Evolutionary conservation across 805 yeast genomes (phyloP), one percentile per base, ranked within the genome.

Genomic region (Hanseniaspora meyeri): DNA sequence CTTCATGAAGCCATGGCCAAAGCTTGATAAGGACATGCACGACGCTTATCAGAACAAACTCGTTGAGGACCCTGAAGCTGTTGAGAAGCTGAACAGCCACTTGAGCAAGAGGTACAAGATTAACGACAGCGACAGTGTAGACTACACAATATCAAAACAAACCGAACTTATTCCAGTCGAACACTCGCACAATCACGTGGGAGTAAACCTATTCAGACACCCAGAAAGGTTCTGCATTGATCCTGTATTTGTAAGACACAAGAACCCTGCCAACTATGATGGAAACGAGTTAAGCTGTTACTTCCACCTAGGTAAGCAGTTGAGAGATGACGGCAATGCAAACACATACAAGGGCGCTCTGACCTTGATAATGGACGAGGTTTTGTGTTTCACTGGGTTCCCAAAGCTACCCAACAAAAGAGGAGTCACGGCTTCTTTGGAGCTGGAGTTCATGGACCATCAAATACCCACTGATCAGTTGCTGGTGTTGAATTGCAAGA

Each of bases 371-470:
- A 61, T 91, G 54, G 97, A 91, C 68, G 97, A 90, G 66, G 83
- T 85, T 0, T 70, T 91, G 32, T 87, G 96, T 63, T 75, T 81
- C 46, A 85, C 95, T 64, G 97, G 96, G 16, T 91, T 89, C 66
- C 81, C 87, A 3, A 71, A 77, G 31, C 72, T 91, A 12, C 97
- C 97, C 0, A 80, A 82, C 57, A 77, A 81, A 57, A 75, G 84
- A 51, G 98, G 97, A 14, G 96, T 93, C 27, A 91, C 98, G 0
- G 98, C 96, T 0, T 77, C 75, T 51, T 72, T 91, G 45, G 69
- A 77, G 2, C 73, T 91, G 9, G 74, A 84, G 53, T 91, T 87
- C 68, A 40, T 62, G 10, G 59, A 65, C n/a, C 75, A 76, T 43
- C 20, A 46, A 8, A 68, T 69, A 4, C 66, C 72, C 7, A 83